Base-by-base conservation (phyloP, 202 grass and related monocot species). In the Panicum virgatum region DNA sequence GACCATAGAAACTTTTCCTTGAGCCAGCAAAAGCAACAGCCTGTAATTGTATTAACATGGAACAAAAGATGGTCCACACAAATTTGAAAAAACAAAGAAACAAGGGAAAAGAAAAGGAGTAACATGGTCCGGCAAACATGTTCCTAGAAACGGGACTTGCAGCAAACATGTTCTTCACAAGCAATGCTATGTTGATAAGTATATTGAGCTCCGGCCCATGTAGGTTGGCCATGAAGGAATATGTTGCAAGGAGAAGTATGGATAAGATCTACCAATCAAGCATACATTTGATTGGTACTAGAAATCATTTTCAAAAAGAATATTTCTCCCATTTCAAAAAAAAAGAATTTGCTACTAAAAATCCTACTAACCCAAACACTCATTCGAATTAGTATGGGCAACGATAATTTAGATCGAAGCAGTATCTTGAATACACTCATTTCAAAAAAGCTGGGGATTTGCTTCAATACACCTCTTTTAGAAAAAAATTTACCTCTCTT, bases 191-290 rank as follows among this genome's bases (percentile, higher is more conserved):
- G 59, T 76, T 90, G 75, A 93, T 74, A 37, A 83, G 72, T 63
- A 93, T 36, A 62, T 73, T 83, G 66, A 90, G 91, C 66, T 84
- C 86, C 57, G 38, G 4, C 26, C 82, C 91, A 69, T 87, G 57
- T 69, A 90, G 76, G 9, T 88, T 65, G 13, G 80, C 73, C 91
- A 90, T 90, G 57, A 86, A 90, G 68, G 91, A 85, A 67, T 93
- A 93, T 52, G 79, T 80, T 52, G 76, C 61, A 72, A 93, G 91
- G 42, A 93, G 79, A 77, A 87, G 50, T 79, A 93, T 83, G 26
- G 85, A 90, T 60, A 93, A 78, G 51, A 88, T 45, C 91, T 93
- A 71, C n/a, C 79, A 64, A 84, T 27, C 27, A 84, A 86, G 54
- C 60, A 80, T 5, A 22, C 20, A 79, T 29, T 79, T 72, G 40